Evolutionary conservation across 1,284 basidiomycete species (phyloP).

Genomic region (Abortiporus biennis): DNA sequence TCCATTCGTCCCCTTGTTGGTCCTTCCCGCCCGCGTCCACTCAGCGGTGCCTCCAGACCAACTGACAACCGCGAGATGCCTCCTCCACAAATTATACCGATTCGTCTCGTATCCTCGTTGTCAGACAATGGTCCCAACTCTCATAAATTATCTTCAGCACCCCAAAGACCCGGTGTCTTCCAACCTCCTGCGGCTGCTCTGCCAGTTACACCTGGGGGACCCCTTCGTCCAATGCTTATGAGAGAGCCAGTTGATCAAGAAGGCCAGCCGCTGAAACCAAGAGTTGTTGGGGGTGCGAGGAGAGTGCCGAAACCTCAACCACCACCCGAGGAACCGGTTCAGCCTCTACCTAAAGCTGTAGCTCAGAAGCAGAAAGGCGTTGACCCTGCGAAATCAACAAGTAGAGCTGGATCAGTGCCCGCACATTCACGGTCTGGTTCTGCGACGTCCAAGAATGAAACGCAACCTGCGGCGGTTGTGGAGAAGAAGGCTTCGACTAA

Average conservation of each 20-base stretch:
- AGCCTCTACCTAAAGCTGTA: not conserved
- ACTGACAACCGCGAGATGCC: not conserved
- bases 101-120: too few relatives aligned
- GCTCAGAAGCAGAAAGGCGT: not conserved
- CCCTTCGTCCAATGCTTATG: not conserved
- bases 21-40: not conserved
- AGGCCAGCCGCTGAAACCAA: not conserved
- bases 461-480: too few relatives aligned
- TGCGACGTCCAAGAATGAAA: not conserved
- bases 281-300: conserved; percentile 6
- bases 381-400: not conserved
- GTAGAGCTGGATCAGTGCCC: not conserved
- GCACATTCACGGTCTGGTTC: not conserved
- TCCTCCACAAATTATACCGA: not conserved
- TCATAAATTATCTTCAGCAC: not conserved
- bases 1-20: not conserved
- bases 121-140: too few relatives aligned
- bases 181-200: not conserved
- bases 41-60: conserved; percentile 1
- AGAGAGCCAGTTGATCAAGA: conserved; percentile 2
- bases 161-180: not conserved
- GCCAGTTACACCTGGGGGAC: conserved; percentile 4
- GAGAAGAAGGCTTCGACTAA: too few relatives aligned
- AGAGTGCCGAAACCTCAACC: conserved; percentile 2
- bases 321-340: not conserved